Evolutionary conservation across 306 rosid genomes (phyloP), one percentile per base, ranked within the genome.

Genomic region (Biancaea sappan): DNA sequence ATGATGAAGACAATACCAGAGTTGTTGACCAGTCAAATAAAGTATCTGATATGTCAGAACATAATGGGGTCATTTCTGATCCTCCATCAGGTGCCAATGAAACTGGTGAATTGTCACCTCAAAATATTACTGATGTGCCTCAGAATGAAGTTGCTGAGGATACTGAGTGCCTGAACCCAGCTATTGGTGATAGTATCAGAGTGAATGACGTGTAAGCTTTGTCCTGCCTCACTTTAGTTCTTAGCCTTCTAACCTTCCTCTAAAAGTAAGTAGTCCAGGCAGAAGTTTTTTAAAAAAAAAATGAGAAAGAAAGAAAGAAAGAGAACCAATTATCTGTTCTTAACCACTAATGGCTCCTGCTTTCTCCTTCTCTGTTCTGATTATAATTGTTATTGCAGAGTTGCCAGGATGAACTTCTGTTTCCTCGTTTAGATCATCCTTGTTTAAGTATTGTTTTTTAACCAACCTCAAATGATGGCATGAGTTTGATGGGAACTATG

Each of bases 181-280:
- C 60, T 44, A 63, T 64, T 77, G 86, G 72, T 63, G 89, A 74
- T 53, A 52, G 63, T 41, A 81, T 75, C 76, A 79, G 84, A 66
- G 76, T 61, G 60, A 87, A 84, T 69, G 75, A 81, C 75, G 77
- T 26, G 99, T 95, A 87, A 95, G 99, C 51, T 60, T 77, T 57
- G 29, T 31, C 65, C 37, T 52, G 21, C 70, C 56, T 69, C 66
- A 26, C 37, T 50, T 40, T 24, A 40, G 26, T 73, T 66, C 24
- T 70, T 80, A 62, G 68, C 66, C 46, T 69, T 73, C 69, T 26
- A 67, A 28, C 43, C 22, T 4, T 51, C 41, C 35, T 13, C 37
- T 8, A 29, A 29, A 34, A 28, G 14, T 4, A 43, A 21, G 14
- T 24, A 71, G 65, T 19, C 29, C 34, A 29, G 40, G 69, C 14